Evolutionary conservation across 257 asterid genomes (phyloP), one percentile per base, ranked within the genome.

Genomic region (Mitragyna speciosa): DNA sequence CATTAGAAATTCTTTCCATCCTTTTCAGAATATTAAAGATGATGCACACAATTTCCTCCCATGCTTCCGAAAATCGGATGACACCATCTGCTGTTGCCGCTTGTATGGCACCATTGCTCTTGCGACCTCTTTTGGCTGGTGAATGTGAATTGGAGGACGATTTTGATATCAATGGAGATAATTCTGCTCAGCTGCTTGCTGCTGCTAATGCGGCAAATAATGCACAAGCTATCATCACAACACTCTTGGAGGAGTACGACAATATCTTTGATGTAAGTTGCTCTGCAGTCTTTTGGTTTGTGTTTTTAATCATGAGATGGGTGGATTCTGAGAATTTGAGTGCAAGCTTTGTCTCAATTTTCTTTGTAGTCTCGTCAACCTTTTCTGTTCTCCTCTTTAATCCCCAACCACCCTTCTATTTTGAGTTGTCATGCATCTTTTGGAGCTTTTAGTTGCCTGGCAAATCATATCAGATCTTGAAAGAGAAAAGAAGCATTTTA

Each of bases 91-190:
- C 98, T 73, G 96, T 94, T 84, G 97, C 97, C 81, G 98, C 98
- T 83, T 94, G 98, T 84, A 94, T 94, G 98, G 98, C 98, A 54
- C 98, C 98, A 22, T 87, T 94, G 93, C 96, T 94, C 76, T 89
- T 94, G 88, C 97, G 97, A 24, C 98, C 98, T 52, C 97, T 94
- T 77, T 87, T 94, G 81, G 95, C 96, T 16, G 98, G 98, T 72
- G 98, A 94, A 87, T 94, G 98, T 67, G 98, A 92, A 83, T 33
- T 89, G 78, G 98, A 94, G 85, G 97, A 92, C 78, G 97, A 90
- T 81, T 88, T 82, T 87, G 97, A 92, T 65, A 70, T 80, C 51
- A 90, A 89, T 77, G 97, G 95, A 77, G 98, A 90, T 85, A 94
- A 90, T 88, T 89, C 98, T 74, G 90, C 98, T 65, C 97, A 94